Base-by-base conservation (phyloP, 2,329 filamentous ascomycete species). In the Stromatinia cepivora region DNA sequence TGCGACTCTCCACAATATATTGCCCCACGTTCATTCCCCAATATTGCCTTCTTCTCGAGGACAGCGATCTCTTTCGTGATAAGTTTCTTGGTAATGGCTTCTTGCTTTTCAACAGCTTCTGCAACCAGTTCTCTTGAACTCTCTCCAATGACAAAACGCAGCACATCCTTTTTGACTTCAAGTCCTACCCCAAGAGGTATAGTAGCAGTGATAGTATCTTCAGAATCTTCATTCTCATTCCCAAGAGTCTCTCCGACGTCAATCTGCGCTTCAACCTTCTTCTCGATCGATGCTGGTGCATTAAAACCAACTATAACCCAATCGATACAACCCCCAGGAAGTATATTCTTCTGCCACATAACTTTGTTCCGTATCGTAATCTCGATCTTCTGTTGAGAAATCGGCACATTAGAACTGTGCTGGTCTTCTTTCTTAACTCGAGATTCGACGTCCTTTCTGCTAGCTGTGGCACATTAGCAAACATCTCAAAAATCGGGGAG, bases 301-400 rank as follows among this genome's bases (percentile, higher is more conserved):
- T n/a, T 15, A 22, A 64, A 52, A 11, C 46, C 46, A 64, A 64
- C 61, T 52, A 64, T 64, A 20, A 64, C 46, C 61, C 61, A 64
- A 17, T 64, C 46, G 1, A 39, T 15, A 4, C n/a, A 5, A 28
- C 46, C 61, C n/a, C 31, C 34, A 64, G 46, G 46, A 22, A 52
- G 34, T 13, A 64, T 39, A 3, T 52, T 64, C 6, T 64, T 64
- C 5, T 64, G n/a, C 61, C 61, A 64, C 1, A 15, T 28, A 7
- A 64, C 31, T 52, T 39, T 52, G 5, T 52, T 42, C 22, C 46
- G 61, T 36, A 25, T n/a, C 2, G 1, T 39, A 8, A 10, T 52
- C 9, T 64, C 61, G 1, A 1, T 1, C 15, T 50, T 25, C 6
- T 28, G 31, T 28, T 4, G n/a, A 25, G 9, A 7, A 17, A 5